These are phyloP conservation scores for Mycena filopes DNA, from an alignment of 768 basidiomycete genomes.

Conservation along the genomic window DNA sequence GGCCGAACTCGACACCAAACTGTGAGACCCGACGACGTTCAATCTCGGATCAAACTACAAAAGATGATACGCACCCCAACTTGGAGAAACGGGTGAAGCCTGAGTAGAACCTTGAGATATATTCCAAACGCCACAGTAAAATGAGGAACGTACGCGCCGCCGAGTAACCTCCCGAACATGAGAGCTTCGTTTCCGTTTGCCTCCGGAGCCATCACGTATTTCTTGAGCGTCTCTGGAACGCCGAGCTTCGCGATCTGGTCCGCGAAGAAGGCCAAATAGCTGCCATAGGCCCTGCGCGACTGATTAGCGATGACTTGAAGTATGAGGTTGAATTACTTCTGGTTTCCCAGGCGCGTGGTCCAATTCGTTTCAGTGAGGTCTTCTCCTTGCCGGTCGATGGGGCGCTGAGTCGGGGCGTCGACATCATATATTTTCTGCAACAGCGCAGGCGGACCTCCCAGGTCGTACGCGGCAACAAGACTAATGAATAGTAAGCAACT, in stretches of 20 bases:
- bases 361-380: conserved; percentile 46
- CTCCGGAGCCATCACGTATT: conserved; percentile 26
- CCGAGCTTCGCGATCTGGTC: conserved; percentile 16
- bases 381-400: conserved; percentile 40
- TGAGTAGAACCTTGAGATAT: not conserved
- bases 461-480: conserved; percentile 54
- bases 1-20: conserved; percentile 31
- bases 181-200: conserved; percentile 25
- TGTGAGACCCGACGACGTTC: not conserved
- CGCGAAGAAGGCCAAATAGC: conserved; percentile 27
- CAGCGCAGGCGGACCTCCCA: conserved; percentile 48
- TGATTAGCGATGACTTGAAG: not conserved
- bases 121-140: too few relatives aligned
- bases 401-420: conserved; percentile 37
- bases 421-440: conserved; percentile 50
- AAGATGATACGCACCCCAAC: conserved; percentile 18
- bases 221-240: not conserved
- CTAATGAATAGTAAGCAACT: conserved; percentile 36
- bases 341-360: conserved; percentile 48
- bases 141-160: conserved; percentile 28
- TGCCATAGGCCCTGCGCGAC: conserved; percentile 20
- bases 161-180: conserved; percentile 28
- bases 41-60: too few relatives aligned
- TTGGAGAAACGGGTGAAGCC: conserved; percentile 28
- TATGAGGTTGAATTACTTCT: conserved; percentile 47